phyloP scores from a whole-genome alignment of 2,329 filamentous ascomycete genomes.

The Erysiphe pulchra region DNA sequence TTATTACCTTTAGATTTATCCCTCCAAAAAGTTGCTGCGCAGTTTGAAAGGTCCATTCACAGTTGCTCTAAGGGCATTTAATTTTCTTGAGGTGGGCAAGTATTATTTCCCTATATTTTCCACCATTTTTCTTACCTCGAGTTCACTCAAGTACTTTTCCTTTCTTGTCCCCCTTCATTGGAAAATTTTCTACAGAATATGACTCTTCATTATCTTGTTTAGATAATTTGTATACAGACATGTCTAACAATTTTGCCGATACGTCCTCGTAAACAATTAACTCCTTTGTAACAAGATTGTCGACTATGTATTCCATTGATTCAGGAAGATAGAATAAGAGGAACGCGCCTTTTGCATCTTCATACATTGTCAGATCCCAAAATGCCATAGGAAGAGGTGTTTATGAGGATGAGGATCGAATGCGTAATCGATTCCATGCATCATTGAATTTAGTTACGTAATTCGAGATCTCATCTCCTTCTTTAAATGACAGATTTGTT shows the following conservation, averaged over 20 bases:
- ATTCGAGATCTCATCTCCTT: neutral
- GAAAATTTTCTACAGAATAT: neutral
- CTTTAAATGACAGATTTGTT: neutral
- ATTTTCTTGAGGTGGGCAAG: too few species aligned
- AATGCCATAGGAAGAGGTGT: neutral
- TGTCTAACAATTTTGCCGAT: neutral
- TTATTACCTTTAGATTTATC: too few species aligned
- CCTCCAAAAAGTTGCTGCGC: too few species aligned
- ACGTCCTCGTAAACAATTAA: neutral
- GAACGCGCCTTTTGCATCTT: neutral
- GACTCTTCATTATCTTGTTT: neutral
- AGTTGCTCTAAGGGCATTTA: too few species aligned
- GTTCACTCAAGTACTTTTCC: neutral
- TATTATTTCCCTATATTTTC: too few species aligned
- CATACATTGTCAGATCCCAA: neutral
- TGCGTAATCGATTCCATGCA: conserved; percentile 6
- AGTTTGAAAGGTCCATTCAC: too few species aligned
- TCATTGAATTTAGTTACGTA: neutral
- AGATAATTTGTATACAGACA: neutral
- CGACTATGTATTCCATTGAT: neutral
- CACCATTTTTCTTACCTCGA: neutral
- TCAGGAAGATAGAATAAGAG: neutral
- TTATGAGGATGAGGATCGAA: conserved; percentile 19
- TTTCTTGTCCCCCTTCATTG: neutral
- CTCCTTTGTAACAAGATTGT: neutral